phyloP scores from a whole-genome alignment of 345 rosid genomes.

The Trapa incisa region DNA sequence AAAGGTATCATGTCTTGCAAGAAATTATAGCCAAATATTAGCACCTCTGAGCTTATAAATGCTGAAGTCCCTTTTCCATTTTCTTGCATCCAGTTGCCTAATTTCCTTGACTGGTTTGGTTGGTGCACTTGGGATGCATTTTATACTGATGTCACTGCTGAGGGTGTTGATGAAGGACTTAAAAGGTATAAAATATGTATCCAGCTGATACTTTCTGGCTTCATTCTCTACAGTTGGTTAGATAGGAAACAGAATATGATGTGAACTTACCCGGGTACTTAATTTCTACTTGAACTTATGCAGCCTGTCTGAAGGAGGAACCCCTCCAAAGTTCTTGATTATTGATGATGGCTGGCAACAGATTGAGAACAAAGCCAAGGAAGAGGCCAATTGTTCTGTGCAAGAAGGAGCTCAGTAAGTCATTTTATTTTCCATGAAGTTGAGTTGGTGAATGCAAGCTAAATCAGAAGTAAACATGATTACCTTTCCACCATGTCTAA shows the following conservation, averaged over 20 bases:
- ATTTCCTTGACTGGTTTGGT: constrained; percentile 92
- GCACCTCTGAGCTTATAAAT: neutral
- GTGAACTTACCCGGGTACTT: constrained; percentile 5
- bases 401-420: constrained; percentile 99
- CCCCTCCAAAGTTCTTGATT: constrained; percentile 87
- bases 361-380: constrained; percentile 63
- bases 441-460: neutral
- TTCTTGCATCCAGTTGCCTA: constrained; percentile 40
- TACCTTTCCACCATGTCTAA: neutral
- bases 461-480: neutral
- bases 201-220: constrained; percentile 1
- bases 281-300: constrained; percentile 18
- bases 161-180: constrained; percentile 89
- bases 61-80: neutral
- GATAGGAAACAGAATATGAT: neutral
- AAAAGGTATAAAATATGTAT: constrained; percentile 39
- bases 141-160: constrained; percentile 92
- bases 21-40: neutral
- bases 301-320: constrained; percentile 83
- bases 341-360: constrained; percentile 99
- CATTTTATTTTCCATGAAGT: constrained; percentile 3
- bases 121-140: constrained; percentile 99
- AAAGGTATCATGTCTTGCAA: constrained; percentile 30
- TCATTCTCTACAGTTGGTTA: neutral
- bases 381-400: constrained; percentile 41